Evolutionary conservation across 2,329 filamentous ascomycete genomes (phyloP), one percentile per base, ranked within the genome.

Genomic region (Dactylellina parvicollis): DNA sequence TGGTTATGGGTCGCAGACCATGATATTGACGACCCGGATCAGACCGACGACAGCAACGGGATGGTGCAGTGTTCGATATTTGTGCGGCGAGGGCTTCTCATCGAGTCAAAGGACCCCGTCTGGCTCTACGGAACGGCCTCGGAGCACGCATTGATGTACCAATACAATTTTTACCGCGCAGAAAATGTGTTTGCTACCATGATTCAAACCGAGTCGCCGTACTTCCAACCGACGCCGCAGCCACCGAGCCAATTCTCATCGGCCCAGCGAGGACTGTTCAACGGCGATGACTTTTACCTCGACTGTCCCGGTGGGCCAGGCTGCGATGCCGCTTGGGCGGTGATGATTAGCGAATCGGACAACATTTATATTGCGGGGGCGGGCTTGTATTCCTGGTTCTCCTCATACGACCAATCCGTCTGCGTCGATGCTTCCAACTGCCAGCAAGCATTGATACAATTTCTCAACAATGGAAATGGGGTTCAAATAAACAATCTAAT

Each of bases 141-240:
- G 75, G 89, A 92, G 80, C 89, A 91, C 80, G 84, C 85, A 54
- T 83, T 85, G 1, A 80, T 90, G n/a, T 92, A 91, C 83, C 87
- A 91, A 79, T 91, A 91, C 79, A 86, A 90, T 76, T 82, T 91
- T 59, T 81, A 83, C 75, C 82, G 84, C 52, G 87, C 88, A 3
- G 82, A 83, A 50, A 85, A 90, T 77, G 80, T 90, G 60, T 88
- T 85, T 79, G 82, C 83, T 78, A 81, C 81, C 16, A 78, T 83
- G 54, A 84, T 85, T 44, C 80, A 86, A 75, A 77, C 83, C 76
- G 83, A 84, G 76, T 84, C 84, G 8, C 83, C 83, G 2, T 77
- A 77, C 69, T 77, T 55, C 50, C 75, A 76, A 62, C 54, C 59
- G 14, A 73, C 72, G 38, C 72, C 75, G 2, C 38, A 28, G 4